Conservation (phyloP, 495 filamentous ascomycete species). For the Xylaria telfairii region DNA sequence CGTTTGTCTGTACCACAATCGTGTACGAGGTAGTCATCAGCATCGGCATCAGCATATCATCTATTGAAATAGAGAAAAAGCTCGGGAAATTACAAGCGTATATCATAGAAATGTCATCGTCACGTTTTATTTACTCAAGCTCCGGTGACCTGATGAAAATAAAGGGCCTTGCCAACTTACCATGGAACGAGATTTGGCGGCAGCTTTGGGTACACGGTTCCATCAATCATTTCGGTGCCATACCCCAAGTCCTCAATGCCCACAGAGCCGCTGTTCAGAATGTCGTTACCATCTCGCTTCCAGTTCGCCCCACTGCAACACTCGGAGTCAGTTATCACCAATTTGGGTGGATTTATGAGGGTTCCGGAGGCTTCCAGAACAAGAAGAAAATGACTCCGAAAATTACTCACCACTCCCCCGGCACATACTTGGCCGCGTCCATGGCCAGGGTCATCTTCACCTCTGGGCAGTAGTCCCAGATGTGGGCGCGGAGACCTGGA, state of each 20-base stretch:
- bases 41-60: conserved; percentile 8
- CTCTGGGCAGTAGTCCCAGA: conserved; percentile 58
- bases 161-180: conserved; percentile 22
- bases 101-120: not conserved
- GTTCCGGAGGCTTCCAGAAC: no score
- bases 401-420: conserved; percentile 48
- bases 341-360: no score
- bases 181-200: conserved; percentile 44
- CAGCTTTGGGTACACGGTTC: conserved; percentile 49
- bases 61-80: not conserved
- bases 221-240: conserved; percentile 48
- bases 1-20: conserved; percentile 22
- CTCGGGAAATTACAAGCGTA: conserved; percentile 9
- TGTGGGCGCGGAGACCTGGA: no score
- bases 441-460: conserved; percentile 59
- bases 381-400: no score
- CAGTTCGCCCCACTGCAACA: conserved; percentile 42
- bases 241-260: conserved; percentile 28
- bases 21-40: conserved; percentile 21
- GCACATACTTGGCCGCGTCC: conserved; percentile 51
- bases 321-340: no score
- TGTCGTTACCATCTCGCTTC: conserved; percentile 38
- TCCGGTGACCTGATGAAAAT: not conserved
- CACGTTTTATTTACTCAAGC: not conserved
- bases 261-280: conserved; percentile 26